Conservation (phyloP, 2,329 filamentous ascomycete genomes). For the Chrysoporthe cubensis region DNA sequence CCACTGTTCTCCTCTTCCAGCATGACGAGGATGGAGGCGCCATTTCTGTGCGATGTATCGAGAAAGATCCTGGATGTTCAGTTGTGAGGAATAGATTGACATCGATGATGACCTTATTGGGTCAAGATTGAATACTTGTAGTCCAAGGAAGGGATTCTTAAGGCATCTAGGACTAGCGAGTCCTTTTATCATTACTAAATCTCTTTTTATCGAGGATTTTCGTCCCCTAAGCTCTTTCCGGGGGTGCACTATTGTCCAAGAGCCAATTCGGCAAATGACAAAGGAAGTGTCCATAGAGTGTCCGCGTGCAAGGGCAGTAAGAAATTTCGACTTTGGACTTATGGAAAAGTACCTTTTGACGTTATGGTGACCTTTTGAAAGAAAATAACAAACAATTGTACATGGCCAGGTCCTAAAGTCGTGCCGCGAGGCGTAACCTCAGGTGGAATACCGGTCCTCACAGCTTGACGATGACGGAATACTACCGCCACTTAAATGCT, state of each 20-base stretch:
- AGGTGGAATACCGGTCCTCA: too few relatives aligned
- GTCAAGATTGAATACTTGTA: background rate
- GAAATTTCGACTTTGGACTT: too few relatives aligned
- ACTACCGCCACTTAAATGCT: too few relatives aligned
- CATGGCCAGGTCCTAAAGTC: too few relatives aligned
- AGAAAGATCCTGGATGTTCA: background rate
- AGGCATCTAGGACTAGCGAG: background rate
- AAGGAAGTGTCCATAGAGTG: background rate
- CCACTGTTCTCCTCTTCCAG: background rate
- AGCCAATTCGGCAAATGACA: background rate
- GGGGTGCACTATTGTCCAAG: background rate
- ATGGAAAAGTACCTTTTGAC: background rate
- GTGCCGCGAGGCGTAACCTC: too few relatives aligned
- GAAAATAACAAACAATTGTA: too few relatives aligned
- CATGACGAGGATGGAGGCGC: background rate
- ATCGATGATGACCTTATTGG: background rate
- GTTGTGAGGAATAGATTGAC: background rate
- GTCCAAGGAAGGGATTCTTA: background rate
- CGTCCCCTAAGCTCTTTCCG: background rate
- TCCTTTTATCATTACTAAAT: background rate
- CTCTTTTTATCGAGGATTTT: background rate
- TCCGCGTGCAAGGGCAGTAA: background rate
- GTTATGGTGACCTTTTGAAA: too few relatives aligned
- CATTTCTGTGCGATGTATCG: background rate
- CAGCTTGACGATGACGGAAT: too few relatives aligned